These are phyloP conservation scores for Amauroascus niger DNA, from an alignment of 2,329 filamentous ascomycete species.

Conservation along the genomic window DNA sequence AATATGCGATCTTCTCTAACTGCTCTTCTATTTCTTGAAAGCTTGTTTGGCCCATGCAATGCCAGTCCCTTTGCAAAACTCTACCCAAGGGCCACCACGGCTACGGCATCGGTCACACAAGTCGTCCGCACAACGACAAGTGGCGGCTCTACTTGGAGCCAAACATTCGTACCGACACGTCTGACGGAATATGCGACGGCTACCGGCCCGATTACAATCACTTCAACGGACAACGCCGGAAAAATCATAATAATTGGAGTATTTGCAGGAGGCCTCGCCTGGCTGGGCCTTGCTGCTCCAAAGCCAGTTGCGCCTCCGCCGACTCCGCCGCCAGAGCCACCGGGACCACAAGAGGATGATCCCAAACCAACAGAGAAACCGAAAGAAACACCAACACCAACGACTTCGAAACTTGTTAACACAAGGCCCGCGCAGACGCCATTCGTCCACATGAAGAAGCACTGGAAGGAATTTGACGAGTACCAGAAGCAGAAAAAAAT, in stretches of 20 bases:
- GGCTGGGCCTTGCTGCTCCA: constrained; percentile 5
- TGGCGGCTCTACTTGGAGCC: constrained; percentile 1
- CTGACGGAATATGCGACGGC: neutral
- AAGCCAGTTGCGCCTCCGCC: constrained; percentile 6
- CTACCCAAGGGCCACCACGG: neutral
- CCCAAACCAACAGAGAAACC: neutral
- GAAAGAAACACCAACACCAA: neutral
- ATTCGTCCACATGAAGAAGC: neutral
- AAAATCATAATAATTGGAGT: neutral
- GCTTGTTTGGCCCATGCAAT: neutral
- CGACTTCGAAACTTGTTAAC: neutral
- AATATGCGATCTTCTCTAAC: constrained; percentile 2
- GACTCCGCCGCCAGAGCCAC: constrained; percentile 4
- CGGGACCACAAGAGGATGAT: neutral
- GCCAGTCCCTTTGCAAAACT: neutral
- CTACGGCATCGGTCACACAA: neutral
- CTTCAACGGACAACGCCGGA: constrained; percentile 1
- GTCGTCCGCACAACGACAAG: constrained; percentile 3
- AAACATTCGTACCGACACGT: constrained; percentile 3
- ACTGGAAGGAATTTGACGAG: neutral
- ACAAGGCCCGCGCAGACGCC: constrained; percentile 1
- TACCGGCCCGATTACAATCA: constrained; percentile 3
- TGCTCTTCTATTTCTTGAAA: neutral
- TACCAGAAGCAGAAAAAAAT: neutral
- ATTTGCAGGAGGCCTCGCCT: constrained; percentile 7